Evolutionary conservation across 2,329 filamentous ascomycete genomes (phyloP).

Genomic region (Pyricularia pennisetigena): DNA sequence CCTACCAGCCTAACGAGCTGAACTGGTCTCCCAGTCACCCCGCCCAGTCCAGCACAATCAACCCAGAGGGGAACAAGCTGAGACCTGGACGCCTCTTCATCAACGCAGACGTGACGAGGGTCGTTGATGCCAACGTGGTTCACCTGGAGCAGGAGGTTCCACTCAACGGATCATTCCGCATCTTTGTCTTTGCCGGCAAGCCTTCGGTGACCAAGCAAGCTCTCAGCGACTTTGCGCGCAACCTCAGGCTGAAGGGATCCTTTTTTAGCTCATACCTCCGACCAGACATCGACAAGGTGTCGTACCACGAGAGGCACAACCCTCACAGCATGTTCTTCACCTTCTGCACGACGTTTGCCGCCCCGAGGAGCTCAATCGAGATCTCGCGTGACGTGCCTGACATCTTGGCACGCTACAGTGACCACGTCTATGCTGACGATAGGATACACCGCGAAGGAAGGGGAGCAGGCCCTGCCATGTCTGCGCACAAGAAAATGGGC

Average conservation of each 20-base stretch:
- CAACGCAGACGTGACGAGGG: constrained; percentile 73
- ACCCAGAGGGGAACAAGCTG: constrained; percentile 55
- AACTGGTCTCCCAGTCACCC: constrained; percentile 74
- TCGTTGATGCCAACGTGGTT: constrained; percentile 81
- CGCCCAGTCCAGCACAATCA: constrained; percentile 60
- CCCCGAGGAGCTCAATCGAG: constrained; percentile 58
- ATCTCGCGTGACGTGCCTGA: constrained; percentile 61
- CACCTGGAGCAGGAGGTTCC: constrained; percentile 86
- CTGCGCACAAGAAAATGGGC: constrained; percentile 83
- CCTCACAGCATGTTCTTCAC: constrained; percentile 79
- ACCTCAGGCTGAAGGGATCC: constrained; percentile 54
- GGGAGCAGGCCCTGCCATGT: constrained; percentile 58
- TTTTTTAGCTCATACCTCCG: constrained; percentile 63
- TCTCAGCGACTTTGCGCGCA: constrained; percentile 57
- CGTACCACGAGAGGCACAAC: constrained; percentile 73
- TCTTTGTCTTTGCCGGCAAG: constrained; percentile 77
- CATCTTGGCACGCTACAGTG: constrained; percentile 63
- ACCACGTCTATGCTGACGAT: constrained; percentile 83
- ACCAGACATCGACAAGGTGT: constrained; percentile 49
- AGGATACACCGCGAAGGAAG: constrained; percentile 52
- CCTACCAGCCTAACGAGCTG: constrained; percentile 70
- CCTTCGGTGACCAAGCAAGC: constrained; percentile 50
- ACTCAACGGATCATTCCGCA: constrained; percentile 76
- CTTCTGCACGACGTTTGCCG: constrained; percentile 65
- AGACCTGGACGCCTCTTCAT: constrained; percentile 66